Base-by-base conservation (phyloP, 2,329 filamentous ascomycete species). In the Mariannaea sp. region DNA sequence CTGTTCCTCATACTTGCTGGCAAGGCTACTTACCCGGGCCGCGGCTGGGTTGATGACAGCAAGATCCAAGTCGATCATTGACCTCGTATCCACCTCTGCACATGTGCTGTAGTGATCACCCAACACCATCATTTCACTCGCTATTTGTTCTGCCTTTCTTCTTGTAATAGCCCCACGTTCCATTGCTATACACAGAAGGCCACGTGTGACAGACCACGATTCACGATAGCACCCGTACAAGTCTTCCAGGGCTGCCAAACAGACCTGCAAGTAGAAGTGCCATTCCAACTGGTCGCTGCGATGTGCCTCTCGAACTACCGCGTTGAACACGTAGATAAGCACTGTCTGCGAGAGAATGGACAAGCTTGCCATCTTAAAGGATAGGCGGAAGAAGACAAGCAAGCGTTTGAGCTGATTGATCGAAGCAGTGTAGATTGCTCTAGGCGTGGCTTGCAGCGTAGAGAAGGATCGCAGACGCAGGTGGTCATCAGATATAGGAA, bases 301-400 rank as follows among this genome's bases (percentile, higher is more conserved):
- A 7, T 36, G 33, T 1, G 57, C 61, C 2, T 65, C 59, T n/a
- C 60, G 60, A 3, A 73, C 55, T 33, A 73, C 62, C 5, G 68
- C 70, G 14, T 74, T 74, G 8, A 66, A 66, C 1, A 74, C 65
- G 44, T 74, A 74, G 7, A 72, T 65, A 5, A 74, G 58, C 1
- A 67, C 71, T 2, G 65, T 73, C 45, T 74, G 71, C 71, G 70
- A 75, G 4, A 74, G 59, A 1, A 74, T 67, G 1, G 70, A 71
- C 43, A 69, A 68, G 3, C 62, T 60, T 4, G 71, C 71, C 10
- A 62, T 66, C 2, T 51, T 49, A 40, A 70, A 67, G 5, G 66
- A 59, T 16, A 59, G 65, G 0, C 70, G 68, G 51, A 70, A 74
- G 19, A 68, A 57, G 14, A 72, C 47, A 1, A 73, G 60, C 1